Base-by-base conservation (phyloP, 148 eudicot genomes). In the Camellia granthamiana region DNA sequence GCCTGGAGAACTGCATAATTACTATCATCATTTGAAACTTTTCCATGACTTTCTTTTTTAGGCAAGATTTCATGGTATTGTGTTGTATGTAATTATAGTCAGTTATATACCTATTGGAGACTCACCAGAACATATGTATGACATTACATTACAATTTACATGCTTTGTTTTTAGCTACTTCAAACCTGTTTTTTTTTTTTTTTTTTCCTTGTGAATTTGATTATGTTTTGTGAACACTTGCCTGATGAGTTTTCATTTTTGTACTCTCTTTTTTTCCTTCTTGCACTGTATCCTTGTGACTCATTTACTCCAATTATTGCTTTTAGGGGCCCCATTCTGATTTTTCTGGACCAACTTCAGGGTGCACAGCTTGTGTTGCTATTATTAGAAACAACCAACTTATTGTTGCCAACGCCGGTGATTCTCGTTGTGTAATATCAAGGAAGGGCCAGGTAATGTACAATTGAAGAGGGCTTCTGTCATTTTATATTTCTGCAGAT, bases 311-410 rank as follows among this genome's bases (percentile, higher is more conserved):
- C 14, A 41, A 18, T 6, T 52, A 69, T 9, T 77, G 16, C 18
- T 23, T 65, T 73, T 90, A 95, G 98, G 98, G 97, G 44, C 98
- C 97, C 81, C 98, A 95, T 78, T 95, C 97, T 62, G 96, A 95
- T 84, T 95, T 95, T 83, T 61, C 96, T 60, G 98, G 98, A 81
- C 98, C 98, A n/a, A 95, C 98, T 74, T 93, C 96, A 75, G 98
- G 98, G 55, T 58, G 98, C 83, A 95, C 98, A 77, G 96, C 98
- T 12, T 91, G 96, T 87, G 97, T 95, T 74, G 95, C 97, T 18
- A 79, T 95, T 72, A 71, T 95, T 70, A 88, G 89, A 83, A 89
- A 84, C 61, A 89, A 88, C 79, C 93, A 90, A 82, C 90, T 95
- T 75, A 68, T 93, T 83, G 96, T 95, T 72, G 97, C 97, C 16